Conservation (phyloP, 176 grass and related monocot genomes). For the Aegilops longissima region DNA sequence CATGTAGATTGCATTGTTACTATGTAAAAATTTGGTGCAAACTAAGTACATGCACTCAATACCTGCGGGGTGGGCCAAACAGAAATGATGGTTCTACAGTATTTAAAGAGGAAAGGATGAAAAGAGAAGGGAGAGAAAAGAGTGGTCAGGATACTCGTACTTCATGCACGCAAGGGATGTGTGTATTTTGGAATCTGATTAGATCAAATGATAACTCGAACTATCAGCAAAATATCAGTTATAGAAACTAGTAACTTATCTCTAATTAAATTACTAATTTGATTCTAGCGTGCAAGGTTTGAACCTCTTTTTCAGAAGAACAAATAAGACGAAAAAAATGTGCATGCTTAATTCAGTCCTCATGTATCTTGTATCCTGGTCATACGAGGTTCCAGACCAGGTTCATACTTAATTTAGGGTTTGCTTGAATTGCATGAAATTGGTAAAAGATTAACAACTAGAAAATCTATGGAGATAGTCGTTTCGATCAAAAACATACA, state of each 20-base stretch:
- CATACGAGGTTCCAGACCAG: not conserved
- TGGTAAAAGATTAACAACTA: too few relatives aligned
- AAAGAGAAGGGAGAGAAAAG: not conserved
- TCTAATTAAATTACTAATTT: too few relatives aligned
- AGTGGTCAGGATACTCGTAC: not conserved
- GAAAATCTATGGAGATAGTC: too few relatives aligned
- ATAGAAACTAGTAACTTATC: too few relatives aligned
- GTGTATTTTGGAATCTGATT: slow-evolving; percentile 10
- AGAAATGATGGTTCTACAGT: not conserved
- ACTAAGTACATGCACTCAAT: not conserved
- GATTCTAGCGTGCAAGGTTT: too few relatives aligned
- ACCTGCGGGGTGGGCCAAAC: not conserved
- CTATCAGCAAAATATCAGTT: not conserved
- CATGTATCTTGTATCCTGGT: too few relatives aligned
- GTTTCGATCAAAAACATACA: too few relatives aligned
- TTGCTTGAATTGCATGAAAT: too few relatives aligned
- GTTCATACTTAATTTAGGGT: not conserved
- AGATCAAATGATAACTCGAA: not conserved
- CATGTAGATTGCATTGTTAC: not conserved
- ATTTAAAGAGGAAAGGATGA: slow-evolving; percentile 28
- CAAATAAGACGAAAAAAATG: too few relatives aligned
- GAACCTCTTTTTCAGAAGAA: too few relatives aligned
- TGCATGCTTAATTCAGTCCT: too few relatives aligned
- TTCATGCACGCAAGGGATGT: not conserved
- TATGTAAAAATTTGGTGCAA: not conserved